These are phyloP conservation scores for Blastomyces silverae DNA, from an alignment of 2,329 filamentous ascomycete genomes.

Conservation along the genomic window DNA sequence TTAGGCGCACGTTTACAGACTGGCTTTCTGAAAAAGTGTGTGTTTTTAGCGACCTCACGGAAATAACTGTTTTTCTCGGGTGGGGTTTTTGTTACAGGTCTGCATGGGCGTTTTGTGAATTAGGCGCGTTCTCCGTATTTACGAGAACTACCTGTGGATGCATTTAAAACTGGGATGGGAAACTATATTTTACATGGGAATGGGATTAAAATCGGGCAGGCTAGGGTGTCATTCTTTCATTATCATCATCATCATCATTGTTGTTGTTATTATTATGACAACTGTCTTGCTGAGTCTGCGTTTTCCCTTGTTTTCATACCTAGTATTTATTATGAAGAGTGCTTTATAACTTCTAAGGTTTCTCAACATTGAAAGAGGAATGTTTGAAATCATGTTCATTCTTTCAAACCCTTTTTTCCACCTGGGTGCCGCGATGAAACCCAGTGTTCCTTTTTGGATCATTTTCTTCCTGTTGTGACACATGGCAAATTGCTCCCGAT, in stretches of 20 bases:
- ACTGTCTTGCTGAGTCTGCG: background rate
- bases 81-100: background rate
- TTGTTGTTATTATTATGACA: background rate
- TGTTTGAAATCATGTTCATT: background rate
- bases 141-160: background rate
- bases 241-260: background rate
- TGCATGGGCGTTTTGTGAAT: slow-evolving; percentile 5
- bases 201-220: slow-evolving; percentile 1
- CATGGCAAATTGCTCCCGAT: background rate
- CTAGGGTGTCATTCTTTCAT: background rate
- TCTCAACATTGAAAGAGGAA: background rate
- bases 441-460: background rate
- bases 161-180: background rate
- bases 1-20: background rate
- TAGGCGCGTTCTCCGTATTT: background rate
- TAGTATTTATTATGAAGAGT: background rate
- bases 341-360: background rate
- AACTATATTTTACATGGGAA: slow-evolving; percentile 4
- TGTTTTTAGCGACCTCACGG: background rate
- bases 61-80: background rate
- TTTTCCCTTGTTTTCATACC: background rate
- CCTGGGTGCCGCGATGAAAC: background rate
- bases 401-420: background rate
- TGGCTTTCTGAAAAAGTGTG: slow-evolving; percentile 4
- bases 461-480: background rate